Conservation (phyloP, 2,329 filamentous ascomycete species). For the Chaetoscypha palmicola region DNA sequence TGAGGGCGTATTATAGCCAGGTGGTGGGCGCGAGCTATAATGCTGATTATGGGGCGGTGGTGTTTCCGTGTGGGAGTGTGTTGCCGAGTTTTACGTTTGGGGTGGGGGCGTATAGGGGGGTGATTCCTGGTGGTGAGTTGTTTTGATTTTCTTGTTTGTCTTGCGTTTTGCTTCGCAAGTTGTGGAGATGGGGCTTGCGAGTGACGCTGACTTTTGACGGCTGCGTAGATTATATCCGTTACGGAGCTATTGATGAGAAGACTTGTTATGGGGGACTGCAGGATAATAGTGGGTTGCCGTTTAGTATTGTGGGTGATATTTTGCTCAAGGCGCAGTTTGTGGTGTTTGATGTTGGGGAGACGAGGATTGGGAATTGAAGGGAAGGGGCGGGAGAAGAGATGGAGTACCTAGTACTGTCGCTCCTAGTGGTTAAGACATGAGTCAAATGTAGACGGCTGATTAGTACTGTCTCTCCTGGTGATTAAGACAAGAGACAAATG, state of each 20-base stretch:
- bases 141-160: background rate
- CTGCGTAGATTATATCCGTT: constrained; percentile 31
- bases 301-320: constrained; percentile 29
- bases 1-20: constrained; percentile 29
- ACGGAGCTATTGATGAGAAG: constrained; percentile 12
- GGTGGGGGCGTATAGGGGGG: constrained; percentile 22
- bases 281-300: constrained; percentile 16
- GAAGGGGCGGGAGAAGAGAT: too few relatives aligned
- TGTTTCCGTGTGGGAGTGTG: constrained; percentile 27
- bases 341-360: constrained; percentile 25
- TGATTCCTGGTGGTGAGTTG: constrained; percentile 25
- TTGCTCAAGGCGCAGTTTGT: constrained; percentile 31
- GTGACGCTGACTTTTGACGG: too few relatives aligned
- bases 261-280: constrained; percentile 20
- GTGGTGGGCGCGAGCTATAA: constrained; percentile 21
- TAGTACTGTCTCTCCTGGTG: too few relatives aligned
- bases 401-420: too few relatives aligned
- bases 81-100: constrained; percentile 30
- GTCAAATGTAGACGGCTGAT: too few relatives aligned
- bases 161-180: background rate
- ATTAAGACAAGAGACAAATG: too few relatives aligned
- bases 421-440: too few relatives aligned
- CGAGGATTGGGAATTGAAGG: constrained; percentile 12
- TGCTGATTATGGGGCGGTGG: constrained; percentile 21
- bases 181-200: background rate